Evolutionary conservation across 495 filamentous ascomycete genomes (phyloP).

Genomic region (Poronia punctata): DNA sequence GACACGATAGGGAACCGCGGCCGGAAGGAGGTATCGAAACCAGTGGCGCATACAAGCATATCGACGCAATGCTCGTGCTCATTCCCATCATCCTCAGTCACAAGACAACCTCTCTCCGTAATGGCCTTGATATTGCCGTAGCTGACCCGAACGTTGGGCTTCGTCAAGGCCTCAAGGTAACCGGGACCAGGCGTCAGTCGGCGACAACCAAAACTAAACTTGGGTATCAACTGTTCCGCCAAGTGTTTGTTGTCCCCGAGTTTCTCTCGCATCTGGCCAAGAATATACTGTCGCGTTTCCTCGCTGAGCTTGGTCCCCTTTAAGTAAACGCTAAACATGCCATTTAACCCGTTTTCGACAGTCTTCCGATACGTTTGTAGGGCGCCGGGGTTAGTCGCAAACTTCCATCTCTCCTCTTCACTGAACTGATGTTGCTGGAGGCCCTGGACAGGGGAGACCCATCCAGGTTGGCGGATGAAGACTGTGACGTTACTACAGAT

Average conservation of each 20-base stretch:
- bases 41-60: conserved; percentile 52
- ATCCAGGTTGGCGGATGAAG: conserved; percentile 52
- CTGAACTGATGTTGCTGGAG: conserved; percentile 29
- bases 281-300: conserved; percentile 23
- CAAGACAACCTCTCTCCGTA: conserved; percentile 43
- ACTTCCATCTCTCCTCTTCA: conserved; percentile 25
- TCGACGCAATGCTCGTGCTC: conserved; percentile 41
- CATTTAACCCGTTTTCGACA: conserved; percentile 39
- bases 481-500: conserved; percentile 12
- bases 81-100: conserved; percentile 35
- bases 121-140: conserved; percentile 40
- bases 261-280: conserved; percentile 35
- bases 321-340: conserved; percentile 40
- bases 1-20: conserved; percentile 49
- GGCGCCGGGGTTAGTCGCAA: conserved; percentile 29
- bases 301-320: conserved; percentile 30
- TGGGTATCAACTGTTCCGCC: conserved; percentile 43
- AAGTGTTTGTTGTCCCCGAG: conserved; percentile 32
- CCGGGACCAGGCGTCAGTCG: conserved; percentile 55
- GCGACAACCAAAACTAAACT: conserved; percentile 52
- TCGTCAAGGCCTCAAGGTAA: conserved; percentile 52
- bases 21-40: conserved; percentile 46
- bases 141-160: conserved; percentile 48
- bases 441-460: conserved; percentile 48
- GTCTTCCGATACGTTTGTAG: conserved; percentile 31